A percentile compares a stretch with the other conserved stretches of the same genome.
Evolutionary conservation across 768 basidiomycete species (phyloP).

Genomic region (Chiua virens): DNA sequence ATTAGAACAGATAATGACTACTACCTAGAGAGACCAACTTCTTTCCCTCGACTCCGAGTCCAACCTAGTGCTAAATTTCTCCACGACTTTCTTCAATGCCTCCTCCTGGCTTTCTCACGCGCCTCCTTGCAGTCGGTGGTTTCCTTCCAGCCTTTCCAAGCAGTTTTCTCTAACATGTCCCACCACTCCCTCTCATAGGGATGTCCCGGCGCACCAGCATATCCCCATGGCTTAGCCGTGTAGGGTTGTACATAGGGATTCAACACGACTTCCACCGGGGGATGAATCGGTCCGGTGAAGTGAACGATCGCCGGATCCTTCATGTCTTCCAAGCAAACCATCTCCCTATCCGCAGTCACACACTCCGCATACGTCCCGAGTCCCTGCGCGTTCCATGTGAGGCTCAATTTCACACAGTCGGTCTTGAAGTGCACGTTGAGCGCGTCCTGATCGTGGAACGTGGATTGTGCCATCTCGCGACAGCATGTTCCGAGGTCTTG

Average conservation of each 20-base stretch:
- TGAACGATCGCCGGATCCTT: constrained; percentile 49
- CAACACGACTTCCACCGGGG: constrained; percentile 42
- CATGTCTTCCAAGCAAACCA: constrained; percentile 36
- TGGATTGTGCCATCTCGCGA: constrained; percentile 27
- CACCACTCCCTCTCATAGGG: constrained; percentile 53
- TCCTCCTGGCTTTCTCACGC: constrained; percentile 11
- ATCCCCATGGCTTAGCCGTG: constrained; percentile 59
- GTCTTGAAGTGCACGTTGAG: constrained; percentile 47
- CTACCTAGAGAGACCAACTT: not conserved
- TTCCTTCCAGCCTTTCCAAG: constrained; percentile 39
- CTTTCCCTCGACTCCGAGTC: not conserved
- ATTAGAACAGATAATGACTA: not conserved
- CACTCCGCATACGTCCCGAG: constrained; percentile 50
- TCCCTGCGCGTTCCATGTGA: constrained; percentile 58
- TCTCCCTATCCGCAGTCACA: constrained; percentile 35
- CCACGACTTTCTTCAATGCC: constrained; percentile 2
- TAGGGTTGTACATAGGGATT: constrained; percentile 54
- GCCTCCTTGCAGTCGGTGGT: constrained; percentile 23
- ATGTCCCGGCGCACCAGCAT: constrained; percentile 50
- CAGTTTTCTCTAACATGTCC: constrained; percentile 39
- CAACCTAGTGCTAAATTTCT: constrained; percentile 12
- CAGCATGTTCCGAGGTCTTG: constrained; percentile 28
- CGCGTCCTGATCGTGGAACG: constrained; percentile 49
- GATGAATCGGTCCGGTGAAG: constrained; percentile 58
- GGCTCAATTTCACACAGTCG: constrained; percentile 41